Percentiles rank a stretch among this genome's conserved stretches.
Evolutionary conservation across 2,329 filamentous ascomycete species (phyloP).

Genomic region (Parastagonospora avenae): DNA sequence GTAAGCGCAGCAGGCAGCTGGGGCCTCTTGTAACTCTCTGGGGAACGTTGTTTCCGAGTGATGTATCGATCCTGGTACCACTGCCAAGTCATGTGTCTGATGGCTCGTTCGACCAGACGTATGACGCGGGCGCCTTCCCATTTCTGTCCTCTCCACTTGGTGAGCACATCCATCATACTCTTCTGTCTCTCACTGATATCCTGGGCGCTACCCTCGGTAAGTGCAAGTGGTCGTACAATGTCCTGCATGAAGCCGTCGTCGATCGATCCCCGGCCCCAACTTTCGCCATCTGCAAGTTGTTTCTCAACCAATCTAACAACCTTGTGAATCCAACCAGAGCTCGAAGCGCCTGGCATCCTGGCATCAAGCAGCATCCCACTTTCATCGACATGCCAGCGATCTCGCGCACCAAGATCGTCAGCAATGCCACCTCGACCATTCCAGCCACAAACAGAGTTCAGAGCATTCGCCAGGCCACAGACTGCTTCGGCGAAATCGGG

Average conservation of each 20-base stretch:
- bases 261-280: slow-evolving; percentile 80
- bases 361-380: slow-evolving; percentile 82
- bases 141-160: slow-evolving; percentile 69
- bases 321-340: slow-evolving; percentile 81
- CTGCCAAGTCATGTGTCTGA: slow-evolving; percentile 75
- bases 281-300: slow-evolving; percentile 83
- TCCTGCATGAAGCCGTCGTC: slow-evolving; percentile 48
- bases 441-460: slow-evolving; percentile 98
- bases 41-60: slow-evolving; percentile 59
- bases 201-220: slow-evolving; percentile 39
- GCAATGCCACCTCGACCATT: slow-evolving; percentile 83
- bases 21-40: slow-evolving; percentile 70
- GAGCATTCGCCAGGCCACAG: slow-evolving; percentile 89
- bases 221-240: slow-evolving; percentile 53
- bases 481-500: slow-evolving; percentile 97
- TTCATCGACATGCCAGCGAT: slow-evolving; percentile 93
- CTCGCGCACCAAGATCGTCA: slow-evolving; percentile 72
- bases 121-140: slow-evolving; percentile 91
- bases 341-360: slow-evolving; percentile 62
- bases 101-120: slow-evolving; percentile 81
- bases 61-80: slow-evolving; percentile 88
- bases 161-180: slow-evolving; percentile 45
- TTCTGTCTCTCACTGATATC: slow-evolving; percentile 44
- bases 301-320: slow-evolving; percentile 90
- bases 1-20: slow-evolving; percentile 74